Evolutionary conservation across 1,284 basidiomycete genomes (phyloP).

Genomic region (Agaricales sp.): DNA sequence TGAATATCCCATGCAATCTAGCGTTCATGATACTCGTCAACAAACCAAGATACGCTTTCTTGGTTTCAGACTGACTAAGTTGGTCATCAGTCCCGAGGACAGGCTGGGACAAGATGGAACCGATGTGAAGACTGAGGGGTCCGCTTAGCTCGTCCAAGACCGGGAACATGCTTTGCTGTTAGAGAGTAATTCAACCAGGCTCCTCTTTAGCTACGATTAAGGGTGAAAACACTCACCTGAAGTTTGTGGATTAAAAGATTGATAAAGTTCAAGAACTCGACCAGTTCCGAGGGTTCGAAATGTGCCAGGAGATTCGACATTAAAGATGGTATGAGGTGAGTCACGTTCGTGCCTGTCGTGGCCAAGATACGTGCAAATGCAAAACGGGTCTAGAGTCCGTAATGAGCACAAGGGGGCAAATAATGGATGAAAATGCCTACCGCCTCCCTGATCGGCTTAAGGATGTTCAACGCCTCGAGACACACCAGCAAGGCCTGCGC

Average conservation of each 20-base stretch:
- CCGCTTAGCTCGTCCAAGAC: slow-evolving; percentile 89
- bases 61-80: slow-evolving; percentile 76
- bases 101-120: slow-evolving; percentile 72
- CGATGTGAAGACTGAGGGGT: slow-evolving; percentile 81
- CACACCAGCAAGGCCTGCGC: slow-evolving; percentile 87
- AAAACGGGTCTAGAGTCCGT: slow-evolving; percentile 65
- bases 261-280: slow-evolving; percentile 95
- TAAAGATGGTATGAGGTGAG: slow-evolving; percentile 73
- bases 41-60: slow-evolving; percentile 83
- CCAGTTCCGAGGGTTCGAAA: slow-evolving; percentile 87
- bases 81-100: slow-evolving; percentile 88
- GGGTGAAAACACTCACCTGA: slow-evolving; percentile 45
- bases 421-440: slow-evolving; percentile 28
- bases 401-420: slow-evolving; percentile 6
- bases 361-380: slow-evolving; percentile 92
- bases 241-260: slow-evolving; percentile 87
- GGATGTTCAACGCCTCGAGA: slow-evolving; percentile 80
- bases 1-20: slow-evolving; percentile 78
- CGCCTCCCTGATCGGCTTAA: slow-evolving; percentile 87
- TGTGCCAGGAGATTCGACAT: slow-evolving; percentile 86
- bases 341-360: slow-evolving; percentile 78
- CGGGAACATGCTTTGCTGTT: slow-evolving; percentile 64
- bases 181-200: slow-evolving; percentile 3
- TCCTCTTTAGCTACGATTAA: slow-evolving; percentile 6
- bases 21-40: slow-evolving; percentile 78